These are phyloP conservation scores for Tolypocladium paradoxum DNA, from an alignment of 2,329 filamentous ascomycete species.

Conservation along the genomic window DNA sequence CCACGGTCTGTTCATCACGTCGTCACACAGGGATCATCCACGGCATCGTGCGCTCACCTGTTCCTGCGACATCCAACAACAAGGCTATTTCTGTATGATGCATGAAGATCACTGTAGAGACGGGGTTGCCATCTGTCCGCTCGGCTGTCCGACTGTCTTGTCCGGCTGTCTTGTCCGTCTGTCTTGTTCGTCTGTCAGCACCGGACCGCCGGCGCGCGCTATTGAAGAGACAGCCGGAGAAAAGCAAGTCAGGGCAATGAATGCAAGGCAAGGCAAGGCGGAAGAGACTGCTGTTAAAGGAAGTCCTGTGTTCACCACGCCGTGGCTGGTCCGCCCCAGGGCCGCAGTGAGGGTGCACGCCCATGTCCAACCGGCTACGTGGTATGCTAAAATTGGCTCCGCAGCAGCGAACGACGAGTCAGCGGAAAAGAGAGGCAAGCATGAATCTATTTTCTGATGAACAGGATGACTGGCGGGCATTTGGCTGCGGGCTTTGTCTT, in stretches of 20 bases:
- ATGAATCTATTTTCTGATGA: not conserved
- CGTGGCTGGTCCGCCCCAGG: not conserved
- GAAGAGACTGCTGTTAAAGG: not conserved
- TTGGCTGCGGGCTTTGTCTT: not conserved
- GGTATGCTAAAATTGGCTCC: not conserved
- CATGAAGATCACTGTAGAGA: not conserved
- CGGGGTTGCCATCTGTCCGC: not conserved
- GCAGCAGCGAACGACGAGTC: not conserved
- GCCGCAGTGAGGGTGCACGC: not conserved
- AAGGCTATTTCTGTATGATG: not conserved
- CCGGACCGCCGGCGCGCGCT: not conserved
- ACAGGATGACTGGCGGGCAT: not conserved
- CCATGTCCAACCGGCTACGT: not conserved
- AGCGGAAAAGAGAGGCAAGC: not conserved
- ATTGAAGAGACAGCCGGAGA: not conserved
- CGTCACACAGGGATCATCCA: not conserved
- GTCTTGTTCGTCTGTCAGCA: not conserved
- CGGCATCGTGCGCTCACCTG: not conserved
- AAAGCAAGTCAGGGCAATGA: too few species aligned
- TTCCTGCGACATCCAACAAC: not conserved
- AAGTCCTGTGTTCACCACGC: not conserved
- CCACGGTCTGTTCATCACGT: not conserved
- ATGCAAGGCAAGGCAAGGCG: not conserved
- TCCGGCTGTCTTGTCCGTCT: not conserved
- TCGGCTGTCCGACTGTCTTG: not conserved